Base-by-base conservation (phyloP, 1,284 basidiomycete species). In the Heliocybe sulcata region DNA sequence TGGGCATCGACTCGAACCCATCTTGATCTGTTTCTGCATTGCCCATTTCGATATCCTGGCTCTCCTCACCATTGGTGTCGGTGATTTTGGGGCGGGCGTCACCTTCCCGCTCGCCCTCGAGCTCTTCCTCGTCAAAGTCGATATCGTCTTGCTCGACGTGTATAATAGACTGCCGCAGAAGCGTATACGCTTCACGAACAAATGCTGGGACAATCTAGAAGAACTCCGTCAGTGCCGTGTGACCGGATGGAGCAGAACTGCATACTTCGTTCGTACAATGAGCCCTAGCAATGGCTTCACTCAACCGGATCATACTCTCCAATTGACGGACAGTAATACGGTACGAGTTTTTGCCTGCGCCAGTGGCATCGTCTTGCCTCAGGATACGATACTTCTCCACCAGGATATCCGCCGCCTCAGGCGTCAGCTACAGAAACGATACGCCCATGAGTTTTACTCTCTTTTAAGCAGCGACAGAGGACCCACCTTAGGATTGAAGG, bases 131-230 rank as follows among this genome's bases (percentile, higher is more conserved):
- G 65, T 98, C 96, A 65, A 99, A 92, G 67, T 95, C 93, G 65
- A 99, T 90, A 64, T 99, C 96, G 66, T 99, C 97, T 71, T 98
- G 94, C 69, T 99, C 97, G 60, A 99, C 96, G 65, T 99, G 97
- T 64, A 99, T 98, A 72, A 99, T 99, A 2, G 95, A 98, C 70
- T 98, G 94, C 35, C 92, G 85, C 20, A 99, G 77, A 12, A 99
- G 85, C 26, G 84, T 87, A 72, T 93, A 98, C 1, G 97, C 96
- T 72, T 99, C 97, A 27, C 92, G 84, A 16, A 99, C 97, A 67
- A 97, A 98, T 1, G 82, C 87, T 0, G 95, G 94, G 0, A 83
- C 90, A 61, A 98, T 97, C 87, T 93, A 61, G 3, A 29, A 4
- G n/a, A 51, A 23, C 53, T 2, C 11, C 47, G 11, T 22, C 14